Evolutionary conservation across 2,329 filamentous ascomycete genomes (phyloP).

Genomic region (Neonectria ditissima): DNA sequence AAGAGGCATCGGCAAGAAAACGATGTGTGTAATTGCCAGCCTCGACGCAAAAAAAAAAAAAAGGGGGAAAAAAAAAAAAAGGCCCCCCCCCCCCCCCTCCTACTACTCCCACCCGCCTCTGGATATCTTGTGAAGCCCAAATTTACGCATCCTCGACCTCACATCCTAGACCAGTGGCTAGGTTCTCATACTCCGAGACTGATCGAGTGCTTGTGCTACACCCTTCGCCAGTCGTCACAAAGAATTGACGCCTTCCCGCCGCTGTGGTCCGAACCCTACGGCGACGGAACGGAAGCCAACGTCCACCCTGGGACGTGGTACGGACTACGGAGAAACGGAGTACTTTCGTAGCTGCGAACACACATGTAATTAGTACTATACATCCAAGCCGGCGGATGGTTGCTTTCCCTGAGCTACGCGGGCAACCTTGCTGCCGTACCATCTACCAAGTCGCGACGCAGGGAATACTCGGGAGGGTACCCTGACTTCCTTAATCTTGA

Average conservation of each 20-base stretch:
- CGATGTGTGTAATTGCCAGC: background rate
- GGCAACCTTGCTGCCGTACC: slow-evolving; percentile 1
- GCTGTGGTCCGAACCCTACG: slow-evolving; percentile 2
- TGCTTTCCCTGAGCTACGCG: slow-evolving; percentile 1
- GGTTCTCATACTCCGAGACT: background rate
- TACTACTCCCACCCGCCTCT: background rate
- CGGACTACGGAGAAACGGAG: background rate
- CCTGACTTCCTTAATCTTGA: slow-evolving; percentile 15
- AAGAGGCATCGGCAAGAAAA: slow-evolving; percentile 3
- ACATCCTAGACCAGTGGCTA: slow-evolving; percentile 1
- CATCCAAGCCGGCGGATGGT: background rate
- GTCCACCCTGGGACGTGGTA: background rate
- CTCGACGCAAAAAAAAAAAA: background rate
- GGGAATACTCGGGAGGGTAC: slow-evolving; percentile 5
- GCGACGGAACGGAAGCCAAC: slow-evolving; percentile 2
- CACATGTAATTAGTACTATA: background rate
- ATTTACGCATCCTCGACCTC: background rate
- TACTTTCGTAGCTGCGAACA: background rate
- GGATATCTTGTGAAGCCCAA: background rate
- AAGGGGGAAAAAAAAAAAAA: background rate
- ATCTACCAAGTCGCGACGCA: background rate
- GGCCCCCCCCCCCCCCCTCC: slow-evolving; percentile 1
- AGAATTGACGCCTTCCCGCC: slow-evolving; percentile 2
- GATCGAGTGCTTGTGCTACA: slow-evolving; percentile 7
- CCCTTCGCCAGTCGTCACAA: slow-evolving; percentile 1